These are phyloP conservation scores for Nepenthes alata DNA, from an alignment of 179 eudicot species.

Conservation along the genomic window DNA sequence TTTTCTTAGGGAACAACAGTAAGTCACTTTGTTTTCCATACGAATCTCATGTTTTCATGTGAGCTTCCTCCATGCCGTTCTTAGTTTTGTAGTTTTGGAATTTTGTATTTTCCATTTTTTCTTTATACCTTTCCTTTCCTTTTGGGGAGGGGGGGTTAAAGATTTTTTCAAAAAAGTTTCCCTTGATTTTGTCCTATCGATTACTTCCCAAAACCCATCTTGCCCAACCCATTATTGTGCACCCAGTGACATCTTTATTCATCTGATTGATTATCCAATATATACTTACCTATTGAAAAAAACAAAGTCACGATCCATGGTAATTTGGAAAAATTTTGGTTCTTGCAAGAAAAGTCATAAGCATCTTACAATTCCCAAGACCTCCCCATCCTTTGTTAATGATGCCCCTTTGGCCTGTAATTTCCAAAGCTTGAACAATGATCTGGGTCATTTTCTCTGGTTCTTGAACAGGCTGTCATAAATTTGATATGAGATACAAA, in stretches of 20 bases:
- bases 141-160: too few relatives aligned
- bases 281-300: too few relatives aligned
- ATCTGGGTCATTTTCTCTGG: constrained; percentile 63
- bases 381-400: constrained; percentile 94
- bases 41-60: too few relatives aligned
- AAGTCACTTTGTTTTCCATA: too few relatives aligned
- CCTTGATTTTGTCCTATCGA: too few relatives aligned
- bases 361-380: constrained; percentile 58
- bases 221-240: not conserved
- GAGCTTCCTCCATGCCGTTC: too few relatives aligned
- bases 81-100: too few relatives aligned
- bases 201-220: too few relatives aligned
- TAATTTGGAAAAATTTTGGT: not conserved
- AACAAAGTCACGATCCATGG: not conserved
- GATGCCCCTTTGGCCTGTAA: constrained; percentile 70
- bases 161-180: too few relatives aligned
- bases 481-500: not conserved
- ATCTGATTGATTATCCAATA: too few relatives aligned
- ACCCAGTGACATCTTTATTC: not conserved
- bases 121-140: too few relatives aligned
- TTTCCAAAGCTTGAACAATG: constrained; percentile 59
- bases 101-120: too few relatives aligned
- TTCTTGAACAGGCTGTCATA: constrained; percentile 64
- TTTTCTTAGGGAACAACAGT: not conserved
- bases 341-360: not conserved